These are phyloP conservation scores for Barnettozyma populi DNA, from an alignment of 805 yeast genomes.

Conservation along the genomic window DNA sequence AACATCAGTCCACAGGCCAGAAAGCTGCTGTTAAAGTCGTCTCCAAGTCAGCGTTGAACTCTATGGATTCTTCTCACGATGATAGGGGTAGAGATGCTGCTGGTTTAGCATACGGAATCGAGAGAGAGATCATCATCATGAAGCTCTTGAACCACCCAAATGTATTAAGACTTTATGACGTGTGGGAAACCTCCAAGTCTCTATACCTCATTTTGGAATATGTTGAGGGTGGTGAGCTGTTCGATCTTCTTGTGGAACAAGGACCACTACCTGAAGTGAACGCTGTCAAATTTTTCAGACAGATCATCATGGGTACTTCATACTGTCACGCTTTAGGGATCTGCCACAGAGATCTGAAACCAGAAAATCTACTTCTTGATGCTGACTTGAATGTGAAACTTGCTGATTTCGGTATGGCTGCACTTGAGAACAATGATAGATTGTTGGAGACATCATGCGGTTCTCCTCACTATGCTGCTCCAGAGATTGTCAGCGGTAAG, in stretches of 20 bases:
- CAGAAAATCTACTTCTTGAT: conserved; percentile 72
- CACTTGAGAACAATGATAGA: conserved; percentile 65
- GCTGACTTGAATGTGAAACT: conserved; percentile 62
- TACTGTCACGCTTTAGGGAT: conserved; percentile 79
- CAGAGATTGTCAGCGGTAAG: conserved; percentile 76
- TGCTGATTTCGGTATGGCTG: conserved; percentile 91
- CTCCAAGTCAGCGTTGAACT: conserved; percentile 51
- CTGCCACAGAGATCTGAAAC: conserved; percentile 78
- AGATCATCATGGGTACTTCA: conserved; percentile 71
- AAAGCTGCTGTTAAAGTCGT: conserved; percentile 82
- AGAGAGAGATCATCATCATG: conserved; percentile 96
- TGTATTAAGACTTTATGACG: conserved; percentile 89
- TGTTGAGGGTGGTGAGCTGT: conserved; percentile 85
- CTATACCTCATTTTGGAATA: conserved; percentile 73
- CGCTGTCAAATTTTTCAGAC: conserved; percentile 72
- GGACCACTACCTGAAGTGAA: conserved; percentile 70
- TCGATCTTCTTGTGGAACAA: conserved; percentile 61
- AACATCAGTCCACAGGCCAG: conserved; percentile 62
- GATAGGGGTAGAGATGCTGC: conserved; percentile 39
- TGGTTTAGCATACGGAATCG: conserved; percentile 90
- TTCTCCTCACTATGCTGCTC: conserved; percentile 86
- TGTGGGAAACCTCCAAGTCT: conserved; percentile 95
- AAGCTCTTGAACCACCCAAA: conserved; percentile 90
- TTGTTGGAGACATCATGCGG: conserved; percentile 79
- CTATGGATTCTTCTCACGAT: conserved; percentile 29